Percentiles rank a stretch among this genome's conserved stretches.
Conservation (phyloP, 495 filamentous ascomycete genomes). For the Hyaloscypha hepaticicola region DNA sequence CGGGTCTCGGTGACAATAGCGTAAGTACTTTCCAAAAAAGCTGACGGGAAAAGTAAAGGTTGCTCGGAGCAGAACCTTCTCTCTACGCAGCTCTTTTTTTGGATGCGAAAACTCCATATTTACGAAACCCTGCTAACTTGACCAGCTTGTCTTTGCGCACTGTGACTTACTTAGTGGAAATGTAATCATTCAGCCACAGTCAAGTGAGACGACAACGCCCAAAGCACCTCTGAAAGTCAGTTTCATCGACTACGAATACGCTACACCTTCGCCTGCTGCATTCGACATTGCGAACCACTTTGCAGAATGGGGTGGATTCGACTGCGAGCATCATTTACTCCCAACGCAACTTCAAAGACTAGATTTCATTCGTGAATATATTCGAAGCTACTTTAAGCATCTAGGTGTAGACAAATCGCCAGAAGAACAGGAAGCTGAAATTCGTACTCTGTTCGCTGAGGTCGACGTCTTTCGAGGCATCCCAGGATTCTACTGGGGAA, state of each 20-base stretch:
- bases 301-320: slow-evolving; percentile 96
- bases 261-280: slow-evolving; percentile 89
- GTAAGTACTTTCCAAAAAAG: slow-evolving; percentile 48
- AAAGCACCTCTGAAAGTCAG: slow-evolving; percentile 52
- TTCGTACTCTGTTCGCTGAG: slow-evolving; percentile 62
- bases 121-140: slow-evolving; percentile 2
- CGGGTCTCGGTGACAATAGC: slow-evolving; percentile 68
- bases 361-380: slow-evolving; percentile 81
- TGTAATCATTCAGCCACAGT: slow-evolving; percentile 75
- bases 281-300: slow-evolving; percentile 99
- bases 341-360: slow-evolving; percentile 76
- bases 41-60: background rate
- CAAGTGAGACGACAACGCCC: slow-evolving; percentile 30
- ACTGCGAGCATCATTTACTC: slow-evolving; percentile 84
- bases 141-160: slow-evolving; percentile 85
- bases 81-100: background rate
- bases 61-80: background rate
- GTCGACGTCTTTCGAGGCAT: slow-evolving; percentile 87
- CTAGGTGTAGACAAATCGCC: slow-evolving; percentile 30
- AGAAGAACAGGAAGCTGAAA: slow-evolving; percentile 59
- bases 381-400: slow-evolving; percentile 56
- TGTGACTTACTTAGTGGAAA: slow-evolving; percentile 95
- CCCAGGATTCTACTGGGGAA: slow-evolving; percentile 87
- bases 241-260: slow-evolving; percentile 99
- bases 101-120: background rate